Conservation (phyloP, 2,329 filamentous ascomycete genomes). For the Hirsutella rhossiliensis region DNA sequence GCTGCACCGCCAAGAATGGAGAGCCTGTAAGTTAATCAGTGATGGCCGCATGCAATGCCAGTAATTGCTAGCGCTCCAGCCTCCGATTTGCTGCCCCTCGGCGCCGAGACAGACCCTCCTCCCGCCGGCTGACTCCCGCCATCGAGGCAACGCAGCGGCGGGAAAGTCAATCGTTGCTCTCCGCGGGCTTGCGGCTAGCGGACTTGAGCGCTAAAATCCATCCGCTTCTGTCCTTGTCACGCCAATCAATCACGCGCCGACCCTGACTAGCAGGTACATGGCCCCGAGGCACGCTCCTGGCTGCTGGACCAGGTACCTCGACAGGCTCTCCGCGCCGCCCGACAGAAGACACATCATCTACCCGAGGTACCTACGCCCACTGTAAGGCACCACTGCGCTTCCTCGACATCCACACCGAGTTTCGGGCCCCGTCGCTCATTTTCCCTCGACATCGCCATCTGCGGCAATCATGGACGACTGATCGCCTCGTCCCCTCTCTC, state of each 20-base stretch:
- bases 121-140: background rate
- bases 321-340: too few species aligned
- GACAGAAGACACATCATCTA: background rate
- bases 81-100: background rate
- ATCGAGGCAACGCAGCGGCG: too few species aligned
- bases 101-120: background rate
- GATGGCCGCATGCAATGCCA: too few species aligned
- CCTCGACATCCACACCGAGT: too few species aligned
- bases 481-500: background rate
- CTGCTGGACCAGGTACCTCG: too few species aligned
- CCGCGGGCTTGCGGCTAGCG: background rate
- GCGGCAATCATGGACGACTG: background rate
- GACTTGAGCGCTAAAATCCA: background rate
- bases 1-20: too few species aligned
- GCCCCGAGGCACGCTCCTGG: too few species aligned
- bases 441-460: background rate
- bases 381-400: background rate
- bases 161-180: background rate
- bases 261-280: too few species aligned
- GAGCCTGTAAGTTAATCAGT: too few species aligned
- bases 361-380: background rate
- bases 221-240: too few species aligned
- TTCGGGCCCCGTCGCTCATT: background rate
- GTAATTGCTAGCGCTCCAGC: background rate
- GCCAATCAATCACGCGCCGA: too few species aligned